Evolutionary conservation across 2,329 filamentous ascomycete genomes (phyloP), one percentile per base, ranked within the genome.

Genomic region (Calonectria pseudoturangicola): DNA sequence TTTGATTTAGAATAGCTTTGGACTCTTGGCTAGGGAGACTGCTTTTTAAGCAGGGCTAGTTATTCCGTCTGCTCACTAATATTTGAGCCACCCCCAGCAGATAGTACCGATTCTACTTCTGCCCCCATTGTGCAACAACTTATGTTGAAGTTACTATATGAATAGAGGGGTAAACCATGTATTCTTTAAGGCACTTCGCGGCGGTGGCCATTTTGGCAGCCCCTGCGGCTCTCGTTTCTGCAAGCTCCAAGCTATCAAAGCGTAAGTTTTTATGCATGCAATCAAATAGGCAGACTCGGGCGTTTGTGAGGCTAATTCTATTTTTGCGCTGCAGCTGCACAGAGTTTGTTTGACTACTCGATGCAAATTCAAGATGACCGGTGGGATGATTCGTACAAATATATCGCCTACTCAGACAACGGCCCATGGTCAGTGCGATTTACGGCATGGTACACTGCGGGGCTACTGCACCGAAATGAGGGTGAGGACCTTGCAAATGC

Each of bases 381-480:
- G 50, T 87, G 82, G 66, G 86, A 87, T 72, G 76, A 81, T 9
- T 83, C 81, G 2, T 87, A 87, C 74, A 84, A 85, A 27, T 84
- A 83, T 56, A 82, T 87, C 28, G 83, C 78, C 73, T 87, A 86
- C 64, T 80, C 81, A 13, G 83, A 86, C 58, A 85, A 84, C 3
- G 86, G 86, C 0, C 83, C 83, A 25, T 87, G 85, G 83, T 85
- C 82, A 4, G 79, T 83, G 41, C 81, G 86, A 12, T 87, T 87
- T 62, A 87, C 85, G 1, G 83, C 84, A 0, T 86, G 85, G 85
- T 86, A 86, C 60, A 76, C 83, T 3, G 78, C 83, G 0, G 85
- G 85, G 1, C 71, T 86, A 18, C 68, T 85, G 33, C 75, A 84
- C 48, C 81, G 84, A 4, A 82, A 83, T 47, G 60, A 83, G 62